Base-by-base conservation (phyloP, 2,329 filamentous ascomycete genomes). In the Colletotrichum aenigma region DNA sequence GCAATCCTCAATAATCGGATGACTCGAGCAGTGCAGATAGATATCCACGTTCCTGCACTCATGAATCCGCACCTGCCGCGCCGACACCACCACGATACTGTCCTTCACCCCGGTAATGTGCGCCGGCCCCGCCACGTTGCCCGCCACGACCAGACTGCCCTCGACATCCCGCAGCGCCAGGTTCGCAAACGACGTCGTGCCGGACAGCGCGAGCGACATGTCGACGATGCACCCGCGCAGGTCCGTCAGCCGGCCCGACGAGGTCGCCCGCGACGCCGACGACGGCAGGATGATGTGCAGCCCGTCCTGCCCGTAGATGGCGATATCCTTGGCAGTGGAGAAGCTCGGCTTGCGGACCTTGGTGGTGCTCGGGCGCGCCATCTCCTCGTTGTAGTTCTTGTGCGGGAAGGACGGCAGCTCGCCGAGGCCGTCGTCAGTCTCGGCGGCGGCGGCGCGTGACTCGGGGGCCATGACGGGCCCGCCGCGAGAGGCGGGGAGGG, bases 1-100 rank as follows among this genome's bases (percentile, higher is more conserved):
- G 82, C 96, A 98, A 78, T 97, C 94, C 84, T 99, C 97, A 78
- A 99, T 98, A 79, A 99, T 98, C 0, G 97, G 97, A 77, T 96
- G 92, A 80, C 95, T 97, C 2, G 89, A 88, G 81, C 94, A 96
- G 78, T 93, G 91, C 74, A 99, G 87, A 82, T 98, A 98, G 13
- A 99, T 89, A 78, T 95, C 92, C 43, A 97, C 94, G 76, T 96
- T 91, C 60, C 87, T 88, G 81, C 95, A 97, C 78, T 96, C 94
- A 83, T 99, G 97, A 87, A 99, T 96, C 26, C 97, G 91, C 80
- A 98, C 95, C 84, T 99, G 97, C n/a, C 94, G 90, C 68, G 95
- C 94, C 8, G 91, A 89, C 4, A 98, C 92, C 0, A 98, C 92
- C 16, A 98, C 84, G n/a, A 95, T 90, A 77, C 93, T 94, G 79